Conservation (phyloP, 106 monocot species). For the Hemerocallis citrina region DNA sequence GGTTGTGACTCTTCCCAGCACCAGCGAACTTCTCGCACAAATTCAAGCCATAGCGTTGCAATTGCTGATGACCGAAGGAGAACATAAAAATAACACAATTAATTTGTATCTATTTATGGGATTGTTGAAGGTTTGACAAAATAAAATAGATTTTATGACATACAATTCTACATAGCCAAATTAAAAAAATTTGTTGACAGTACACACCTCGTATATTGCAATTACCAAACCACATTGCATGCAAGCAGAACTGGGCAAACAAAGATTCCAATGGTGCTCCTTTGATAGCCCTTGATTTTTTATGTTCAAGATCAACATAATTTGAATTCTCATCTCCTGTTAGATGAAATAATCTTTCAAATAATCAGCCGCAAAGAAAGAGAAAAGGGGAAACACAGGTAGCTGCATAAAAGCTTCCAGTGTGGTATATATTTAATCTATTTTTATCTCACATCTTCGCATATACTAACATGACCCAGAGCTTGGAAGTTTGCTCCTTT, state of each 20-base stretch:
- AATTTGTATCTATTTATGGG: background rate
- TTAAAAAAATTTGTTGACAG: background rate
- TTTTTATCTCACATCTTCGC: too few species aligned
- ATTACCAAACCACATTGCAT: slow-evolving; percentile 93
- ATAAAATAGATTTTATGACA: too few species aligned
- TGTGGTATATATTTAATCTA: too few species aligned
- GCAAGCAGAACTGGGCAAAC: slow-evolving; percentile 93
- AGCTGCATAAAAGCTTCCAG: too few species aligned
- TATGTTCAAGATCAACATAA: slow-evolving; percentile 25
- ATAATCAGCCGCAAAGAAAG: background rate
- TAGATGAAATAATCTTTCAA: background rate
- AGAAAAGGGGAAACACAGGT: too few species aligned
- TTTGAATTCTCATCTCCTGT: slow-evolving; percentile 32
- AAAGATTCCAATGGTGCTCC: slow-evolving; percentile 83
- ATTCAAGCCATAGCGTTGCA: slow-evolving; percentile 87
- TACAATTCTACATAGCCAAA: too few species aligned
- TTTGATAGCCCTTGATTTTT: slow-evolving; percentile 58
- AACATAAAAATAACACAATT: background rate
- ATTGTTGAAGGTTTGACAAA: too few species aligned
- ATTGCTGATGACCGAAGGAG: slow-evolving; percentile 48
- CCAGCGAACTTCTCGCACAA: slow-evolving; percentile 98
- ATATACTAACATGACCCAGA: too few species aligned
- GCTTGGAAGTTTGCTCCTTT: too few species aligned
- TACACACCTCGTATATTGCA: slow-evolving; percentile 81
- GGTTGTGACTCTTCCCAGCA: slow-evolving; percentile 95